These are phyloP conservation scores for Glaciozyma martinii DNA, from an alignment of 768 basidiomycete genomes.

Conservation along the genomic window DNA sequence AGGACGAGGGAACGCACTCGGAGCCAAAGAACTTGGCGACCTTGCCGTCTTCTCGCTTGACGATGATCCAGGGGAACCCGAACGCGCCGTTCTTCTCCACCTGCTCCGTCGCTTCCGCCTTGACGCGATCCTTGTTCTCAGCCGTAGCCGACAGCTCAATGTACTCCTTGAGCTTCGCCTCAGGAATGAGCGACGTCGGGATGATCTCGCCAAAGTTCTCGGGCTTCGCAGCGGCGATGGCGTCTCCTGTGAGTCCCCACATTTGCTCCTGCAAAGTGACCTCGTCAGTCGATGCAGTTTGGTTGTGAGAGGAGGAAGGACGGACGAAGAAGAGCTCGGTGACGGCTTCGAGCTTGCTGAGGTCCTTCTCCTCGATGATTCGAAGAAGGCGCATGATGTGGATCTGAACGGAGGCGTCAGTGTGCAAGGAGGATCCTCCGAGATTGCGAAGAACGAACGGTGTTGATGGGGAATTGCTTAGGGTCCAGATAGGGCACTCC, in stretches of 20 bases:
- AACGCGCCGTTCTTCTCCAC: not conserved
- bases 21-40: conserved; percentile 22
- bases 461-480: conserved; percentile 17
- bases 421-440: too few species aligned
- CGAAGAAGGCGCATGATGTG: conserved; percentile 16
- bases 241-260: not conserved
- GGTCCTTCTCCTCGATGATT: conserved; percentile 12
- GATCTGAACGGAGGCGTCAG: not conserved
- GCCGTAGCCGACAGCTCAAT: not conserved
- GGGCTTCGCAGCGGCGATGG: conserved; percentile 4
- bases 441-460: not conserved
- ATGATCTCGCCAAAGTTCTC: not conserved
- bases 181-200: not conserved
- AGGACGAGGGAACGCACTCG: not conserved
- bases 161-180: not conserved
- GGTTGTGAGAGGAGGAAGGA: not conserved
- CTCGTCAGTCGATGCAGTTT: not conserved
- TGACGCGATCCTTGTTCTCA: conserved; percentile 17
- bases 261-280: not conserved
- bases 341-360: conserved; percentile 6
- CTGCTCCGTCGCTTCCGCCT: conserved; percentile 5
- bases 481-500: conserved; percentile 15
- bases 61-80: conserved; percentile 17
- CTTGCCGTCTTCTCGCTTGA: conserved; percentile 15
- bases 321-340: conserved; percentile 19